These are phyloP conservation scores for Arthrobotrys sinensis DNA, from an alignment of 2,329 filamentous ascomycete genomes.

Conservation along the genomic window DNA sequence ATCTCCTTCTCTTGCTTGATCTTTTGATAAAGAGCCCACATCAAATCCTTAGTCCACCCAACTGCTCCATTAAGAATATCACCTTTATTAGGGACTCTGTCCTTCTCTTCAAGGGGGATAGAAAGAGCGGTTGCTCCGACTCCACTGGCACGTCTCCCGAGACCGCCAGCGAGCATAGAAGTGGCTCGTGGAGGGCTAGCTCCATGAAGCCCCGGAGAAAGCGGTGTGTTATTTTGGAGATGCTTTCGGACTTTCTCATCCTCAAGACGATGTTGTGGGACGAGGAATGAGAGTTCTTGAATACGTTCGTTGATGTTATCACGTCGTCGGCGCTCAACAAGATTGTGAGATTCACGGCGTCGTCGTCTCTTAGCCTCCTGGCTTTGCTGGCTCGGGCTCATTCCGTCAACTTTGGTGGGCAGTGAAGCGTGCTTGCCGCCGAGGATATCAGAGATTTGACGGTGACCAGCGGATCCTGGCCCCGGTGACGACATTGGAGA, in stretches of 20 bases:
- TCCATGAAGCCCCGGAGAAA: conserved; percentile 85
- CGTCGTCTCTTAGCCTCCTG: conserved; percentile 95
- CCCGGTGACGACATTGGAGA: conserved; percentile 88
- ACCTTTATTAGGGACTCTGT: conserved; percentile 98
- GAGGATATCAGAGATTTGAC: conserved; percentile 89
- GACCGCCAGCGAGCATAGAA: conserved; percentile 87
- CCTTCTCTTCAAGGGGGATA: conserved; percentile 93
- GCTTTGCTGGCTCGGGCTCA: conserved; percentile 75
- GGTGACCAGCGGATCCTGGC: conserved; percentile 71
- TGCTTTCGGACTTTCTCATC: conserved; percentile 98
- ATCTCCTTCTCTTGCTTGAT: conserved; percentile 78
- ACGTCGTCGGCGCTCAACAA: conserved; percentile 91
- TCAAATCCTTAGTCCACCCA: conserved; percentile 95
- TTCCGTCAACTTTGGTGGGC: conserved; percentile 83
- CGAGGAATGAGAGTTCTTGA: conserved; percentile 92
- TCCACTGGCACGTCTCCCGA: conserved; percentile 83
- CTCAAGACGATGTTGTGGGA: conserved; percentile 91
- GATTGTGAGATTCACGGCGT: conserved; percentile 93
- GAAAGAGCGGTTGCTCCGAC: conserved; percentile 76
- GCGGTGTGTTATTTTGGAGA: conserved; percentile 88
- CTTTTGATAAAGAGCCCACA: conserved; percentile 95
- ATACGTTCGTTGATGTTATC: conserved; percentile 99
- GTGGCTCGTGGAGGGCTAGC: conserved; percentile 83
- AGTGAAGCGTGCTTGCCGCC: conserved; percentile 90
- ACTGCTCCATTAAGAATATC: conserved; percentile 98